These are phyloP conservation scores for Cladosporium sp. DNA, from an alignment of 2,329 filamentous ascomycete genomes.

Conservation along the genomic window DNA sequence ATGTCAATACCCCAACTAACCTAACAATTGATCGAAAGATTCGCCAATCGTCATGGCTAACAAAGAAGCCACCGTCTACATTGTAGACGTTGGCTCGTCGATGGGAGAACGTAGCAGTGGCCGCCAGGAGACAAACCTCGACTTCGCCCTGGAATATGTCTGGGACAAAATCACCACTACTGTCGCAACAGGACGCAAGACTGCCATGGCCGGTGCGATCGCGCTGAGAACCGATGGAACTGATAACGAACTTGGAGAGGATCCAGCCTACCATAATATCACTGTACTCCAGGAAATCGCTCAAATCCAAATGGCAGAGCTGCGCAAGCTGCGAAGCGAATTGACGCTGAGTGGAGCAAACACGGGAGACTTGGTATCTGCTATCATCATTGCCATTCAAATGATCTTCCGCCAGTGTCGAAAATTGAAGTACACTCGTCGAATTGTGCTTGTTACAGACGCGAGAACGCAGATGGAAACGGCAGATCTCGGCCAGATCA, in stretches of 20 bases:
- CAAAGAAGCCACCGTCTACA: slow-evolving; percentile 90
- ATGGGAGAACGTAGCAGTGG: slow-evolving; percentile 72
- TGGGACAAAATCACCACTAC: slow-evolving; percentile 88
- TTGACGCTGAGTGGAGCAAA: slow-evolving; percentile 66
- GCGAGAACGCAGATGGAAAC: slow-evolving; percentile 68
- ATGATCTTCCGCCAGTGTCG: slow-evolving; percentile 80
- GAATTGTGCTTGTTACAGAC: slow-evolving; percentile 82
- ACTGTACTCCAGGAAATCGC: slow-evolving; percentile 61
- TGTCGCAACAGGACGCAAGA: slow-evolving; percentile 68
- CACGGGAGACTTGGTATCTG: slow-evolving; percentile 77
- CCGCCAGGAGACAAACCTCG: slow-evolving; percentile 72
- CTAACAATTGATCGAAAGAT: not conserved
- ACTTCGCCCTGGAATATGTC: slow-evolving; percentile 85
- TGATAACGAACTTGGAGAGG: slow-evolving; percentile 59
- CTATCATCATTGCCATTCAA: slow-evolving; percentile 77
- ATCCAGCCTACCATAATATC: slow-evolving; percentile 77
- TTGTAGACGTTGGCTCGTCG: slow-evolving; percentile 82
- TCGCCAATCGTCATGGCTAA: slow-evolving; percentile 62
- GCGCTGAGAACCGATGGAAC: slow-evolving; percentile 77
- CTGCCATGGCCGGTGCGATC: slow-evolving; percentile 70
- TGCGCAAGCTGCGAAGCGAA: slow-evolving; percentile 59
- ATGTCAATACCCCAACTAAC: not conserved
- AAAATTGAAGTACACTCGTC: slow-evolving; percentile 74
- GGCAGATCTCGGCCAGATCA: slow-evolving; percentile 67
- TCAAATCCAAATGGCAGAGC: slow-evolving; percentile 66